Evolutionary conservation across 768 basidiomycete genomes (phyloP), one percentile per base, ranked within the genome.

Genomic region (Mrakia hoshinonis): DNA sequence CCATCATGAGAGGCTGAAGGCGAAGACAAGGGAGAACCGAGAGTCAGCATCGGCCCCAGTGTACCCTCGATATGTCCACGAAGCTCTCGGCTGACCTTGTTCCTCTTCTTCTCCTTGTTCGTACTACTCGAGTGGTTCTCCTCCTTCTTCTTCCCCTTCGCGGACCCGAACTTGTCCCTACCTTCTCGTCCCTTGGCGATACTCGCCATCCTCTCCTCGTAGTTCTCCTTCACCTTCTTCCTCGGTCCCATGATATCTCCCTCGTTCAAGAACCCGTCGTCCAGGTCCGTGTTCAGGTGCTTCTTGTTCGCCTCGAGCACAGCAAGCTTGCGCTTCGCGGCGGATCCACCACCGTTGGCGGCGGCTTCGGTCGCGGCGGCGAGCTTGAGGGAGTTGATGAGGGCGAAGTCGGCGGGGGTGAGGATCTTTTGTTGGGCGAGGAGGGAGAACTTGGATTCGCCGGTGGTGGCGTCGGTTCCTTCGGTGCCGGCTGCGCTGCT

Each of bases 181-280:
- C 92, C 95, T 79, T 98, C 94, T 48, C 94, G 85, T 0, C 95
- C 95, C 78, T 92, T 91, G 77, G 89, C 87, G 74, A 97, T 89
- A 10, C 88, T 89, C 5, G 90, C 94, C 80, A 98, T 85, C 24
- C 95, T 88, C 77, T 94, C 94, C 68, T 90, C 91, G 78, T 98
- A 98, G 78, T 90, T 88, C 1, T 91, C 86, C 80, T 97, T 99
- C 43, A 84, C 83, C 82, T 93, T 95, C 82, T 97, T 97, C 68
- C 90, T 86, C 18, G 92, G 91, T 1, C 96, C 95, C 12, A 97
- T 83, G 74, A 99, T 97, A 76, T 94, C 92, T 73, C 84, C 85
- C 77, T 97, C 95, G 18, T 90, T 91, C 65, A 98, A 83, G 81
- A 94, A 91, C 20, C 81, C 77, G 52, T 85, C 83, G 31, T 84